Evolutionary conservation across 2,329 filamentous ascomycete species (phyloP).

Genomic region (Mycocentrospora acerina): DNA sequence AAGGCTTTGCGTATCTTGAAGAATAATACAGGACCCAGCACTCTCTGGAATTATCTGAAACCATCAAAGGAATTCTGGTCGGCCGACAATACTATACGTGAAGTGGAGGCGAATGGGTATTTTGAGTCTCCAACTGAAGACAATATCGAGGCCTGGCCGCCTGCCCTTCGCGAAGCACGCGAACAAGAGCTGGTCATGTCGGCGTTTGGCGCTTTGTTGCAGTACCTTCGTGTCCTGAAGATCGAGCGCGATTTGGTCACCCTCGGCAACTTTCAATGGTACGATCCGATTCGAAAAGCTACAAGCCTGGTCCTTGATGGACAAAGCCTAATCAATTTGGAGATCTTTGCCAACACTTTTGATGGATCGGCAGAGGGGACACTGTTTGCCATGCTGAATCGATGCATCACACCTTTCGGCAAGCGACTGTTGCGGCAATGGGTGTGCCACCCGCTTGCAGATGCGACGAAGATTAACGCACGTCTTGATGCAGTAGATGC

Average conservation of each 20-base stretch:
- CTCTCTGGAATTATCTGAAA: slow-evolving; percentile 93
- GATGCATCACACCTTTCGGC: slow-evolving; percentile 93
- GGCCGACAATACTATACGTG: slow-evolving; percentile 76
- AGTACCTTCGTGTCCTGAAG: slow-evolving; percentile 81
- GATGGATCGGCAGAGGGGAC: slow-evolving; percentile 86
- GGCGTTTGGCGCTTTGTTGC: slow-evolving; percentile 82
- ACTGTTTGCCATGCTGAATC: slow-evolving; percentile 85
- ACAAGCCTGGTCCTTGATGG: slow-evolving; percentile 91
- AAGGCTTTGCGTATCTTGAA: slow-evolving; percentile 91
- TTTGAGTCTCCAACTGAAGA: slow-evolving; percentile 65
- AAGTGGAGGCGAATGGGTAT: slow-evolving; percentile 78
- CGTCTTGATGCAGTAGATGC: slow-evolving; percentile 92
- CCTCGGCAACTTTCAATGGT: slow-evolving; percentile 86
- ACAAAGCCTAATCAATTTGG: slow-evolving; percentile 96
- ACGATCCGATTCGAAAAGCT: slow-evolving; percentile 87
- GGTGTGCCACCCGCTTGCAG: slow-evolving; percentile 93
- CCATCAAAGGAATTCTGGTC: slow-evolving; percentile 88
- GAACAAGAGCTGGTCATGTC: slow-evolving; percentile 86
- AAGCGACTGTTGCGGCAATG: slow-evolving; percentile 95
- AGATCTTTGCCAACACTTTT: slow-evolving; percentile 90
- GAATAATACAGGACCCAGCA: slow-evolving; percentile 89
- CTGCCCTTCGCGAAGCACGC: slow-evolving; percentile 68
- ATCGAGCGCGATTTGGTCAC: slow-evolving; percentile 85
- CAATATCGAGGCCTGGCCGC: slow-evolving; percentile 72
- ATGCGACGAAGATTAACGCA: slow-evolving; percentile 86